Percentiles rank a stretch among this genome's conserved stretches.
phyloP scores from a whole-genome alignment of 768 basidiomycete species.

The Roridomyces roridus region DNA sequence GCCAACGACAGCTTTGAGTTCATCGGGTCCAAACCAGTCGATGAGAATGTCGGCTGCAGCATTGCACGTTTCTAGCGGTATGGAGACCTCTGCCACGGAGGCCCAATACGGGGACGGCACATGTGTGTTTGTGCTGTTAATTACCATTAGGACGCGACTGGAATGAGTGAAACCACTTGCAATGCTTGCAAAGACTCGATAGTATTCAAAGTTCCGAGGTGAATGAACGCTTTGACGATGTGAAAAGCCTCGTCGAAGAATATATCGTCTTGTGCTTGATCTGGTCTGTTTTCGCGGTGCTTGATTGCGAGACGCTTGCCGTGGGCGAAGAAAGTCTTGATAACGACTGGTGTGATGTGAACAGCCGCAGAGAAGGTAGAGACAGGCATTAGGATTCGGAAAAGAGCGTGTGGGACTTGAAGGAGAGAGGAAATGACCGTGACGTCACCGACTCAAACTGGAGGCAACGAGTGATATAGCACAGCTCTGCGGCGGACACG shows the following conservation, averaged over 20 bases:
- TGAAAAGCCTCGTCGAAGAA: constrained; percentile 81
- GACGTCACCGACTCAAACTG: not conserved
- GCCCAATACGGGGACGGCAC: constrained; percentile 74
- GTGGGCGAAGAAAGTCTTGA: constrained; percentile 60
- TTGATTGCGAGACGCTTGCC: constrained; percentile 47
- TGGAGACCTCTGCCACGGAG: constrained; percentile 59
- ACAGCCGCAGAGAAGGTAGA: constrained; percentile 59
- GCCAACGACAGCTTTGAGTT: constrained; percentile 71
- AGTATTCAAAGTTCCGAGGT: constrained; percentile 67
- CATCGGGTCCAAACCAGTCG: constrained; percentile 74
- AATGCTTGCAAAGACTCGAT: constrained; percentile 76
- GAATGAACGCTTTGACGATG: constrained; percentile 75
- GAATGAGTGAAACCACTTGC: constrained; percentile 37
- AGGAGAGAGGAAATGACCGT: constrained; percentile 7
- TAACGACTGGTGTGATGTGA: constrained; percentile 60
- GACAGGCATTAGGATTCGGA: constrained; percentile 65
- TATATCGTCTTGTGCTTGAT: constrained; percentile 64
- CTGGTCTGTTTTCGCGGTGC: constrained; percentile 38
- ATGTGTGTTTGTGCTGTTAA: constrained; percentile 66
- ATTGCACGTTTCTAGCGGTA: constrained; percentile 65
- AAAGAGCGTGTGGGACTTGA: too few species aligned
- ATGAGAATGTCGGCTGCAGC: constrained; percentile 71
- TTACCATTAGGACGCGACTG: not conserved
- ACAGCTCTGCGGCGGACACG: too few species aligned
- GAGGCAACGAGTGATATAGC: too few species aligned